phyloP scores from a whole-genome alignment of 1,284 basidiomycete species.

The Rhodotorula mucilaginosa region DNA sequence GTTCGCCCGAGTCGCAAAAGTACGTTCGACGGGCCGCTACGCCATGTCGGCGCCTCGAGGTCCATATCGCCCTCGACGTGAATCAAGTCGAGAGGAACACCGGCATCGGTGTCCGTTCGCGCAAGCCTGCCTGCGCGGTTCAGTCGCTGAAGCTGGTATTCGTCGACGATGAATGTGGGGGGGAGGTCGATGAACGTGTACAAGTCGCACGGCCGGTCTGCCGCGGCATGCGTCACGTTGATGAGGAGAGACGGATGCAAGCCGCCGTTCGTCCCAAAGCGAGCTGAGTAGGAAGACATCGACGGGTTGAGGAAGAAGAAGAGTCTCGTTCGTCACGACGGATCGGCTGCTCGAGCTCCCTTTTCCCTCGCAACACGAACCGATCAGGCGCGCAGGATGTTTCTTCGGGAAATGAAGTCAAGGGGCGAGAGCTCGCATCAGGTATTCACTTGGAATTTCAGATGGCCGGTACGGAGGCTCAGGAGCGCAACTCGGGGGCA shows the following conservation, averaged over 20 bases:
- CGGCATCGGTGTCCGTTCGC: constrained; percentile 47
- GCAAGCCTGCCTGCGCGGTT: constrained; percentile 31
- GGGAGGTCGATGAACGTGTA: constrained; percentile 25
- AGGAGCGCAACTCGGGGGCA: constrained; percentile 12
- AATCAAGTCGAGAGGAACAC: constrained; percentile 64
- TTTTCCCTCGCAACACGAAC: too few species aligned
- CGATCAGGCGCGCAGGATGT: too few species aligned
- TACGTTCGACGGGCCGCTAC: neutral
- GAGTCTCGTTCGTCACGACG: too few species aligned
- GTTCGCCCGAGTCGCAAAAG: neutral
- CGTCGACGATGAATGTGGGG: constrained; percentile 36
- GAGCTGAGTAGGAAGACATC: neutral
- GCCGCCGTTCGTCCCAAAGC: neutral
- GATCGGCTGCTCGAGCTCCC: too few species aligned
- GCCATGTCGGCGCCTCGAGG: constrained; percentile 34
- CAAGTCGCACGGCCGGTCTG: constrained; percentile 22
- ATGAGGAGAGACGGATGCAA: neutral
- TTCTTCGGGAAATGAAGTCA: too few species aligned
- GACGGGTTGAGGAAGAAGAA: neutral
- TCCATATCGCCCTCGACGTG: constrained; percentile 65
- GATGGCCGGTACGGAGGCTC: neutral
- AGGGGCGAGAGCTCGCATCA: too few species aligned
- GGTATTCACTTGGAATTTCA: too few species aligned
- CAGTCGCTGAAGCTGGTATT: constrained; percentile 37
- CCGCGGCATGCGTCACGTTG: neutral